Evolutionary conservation across 805 yeast species (phyloP).

Genomic region (Novakomyces olei): DNA sequence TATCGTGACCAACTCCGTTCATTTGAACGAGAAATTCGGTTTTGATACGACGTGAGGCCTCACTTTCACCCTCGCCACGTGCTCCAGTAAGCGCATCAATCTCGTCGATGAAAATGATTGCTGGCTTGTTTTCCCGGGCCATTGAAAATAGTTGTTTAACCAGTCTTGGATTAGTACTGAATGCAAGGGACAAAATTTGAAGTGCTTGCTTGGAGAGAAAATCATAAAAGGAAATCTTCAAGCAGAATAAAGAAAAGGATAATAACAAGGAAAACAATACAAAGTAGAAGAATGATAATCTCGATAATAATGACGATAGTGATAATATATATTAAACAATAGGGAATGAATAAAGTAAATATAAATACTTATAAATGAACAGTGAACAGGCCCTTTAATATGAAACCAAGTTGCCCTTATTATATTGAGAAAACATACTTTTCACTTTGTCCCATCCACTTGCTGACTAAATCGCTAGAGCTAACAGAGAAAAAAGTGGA

Average conservation of each 20-base stretch:
- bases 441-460: conserved; percentile 99
- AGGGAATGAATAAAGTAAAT: no score
- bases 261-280: background rate
- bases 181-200: no score
- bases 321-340: no score
- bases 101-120: conserved; percentile 91
- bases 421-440: conserved; percentile 9
- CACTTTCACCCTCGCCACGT: conserved; percentile 93
- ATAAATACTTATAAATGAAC: no score
- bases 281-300: no score
- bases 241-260: background rate
- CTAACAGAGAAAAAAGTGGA: conserved; percentile 90
- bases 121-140: conserved; percentile 92
- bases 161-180: no score
- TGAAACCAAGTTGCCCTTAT: no score
- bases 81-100: conserved; percentile 97
- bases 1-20: conserved; percentile 96
- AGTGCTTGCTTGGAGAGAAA: no score
- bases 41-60: conserved; percentile 86
- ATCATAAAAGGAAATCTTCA: no score
- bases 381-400: no score
- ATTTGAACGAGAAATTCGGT: conserved; percentile 90
- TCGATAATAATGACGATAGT: no score
- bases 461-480: conserved; percentile 86
- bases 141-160: conserved; percentile 84